A percentile compares a stretch with the other conserved stretches of the same genome.
Evolutionary conservation across 2,329 filamentous ascomycete species (phyloP).

Genomic region (Elsinoe arachidis): DNA sequence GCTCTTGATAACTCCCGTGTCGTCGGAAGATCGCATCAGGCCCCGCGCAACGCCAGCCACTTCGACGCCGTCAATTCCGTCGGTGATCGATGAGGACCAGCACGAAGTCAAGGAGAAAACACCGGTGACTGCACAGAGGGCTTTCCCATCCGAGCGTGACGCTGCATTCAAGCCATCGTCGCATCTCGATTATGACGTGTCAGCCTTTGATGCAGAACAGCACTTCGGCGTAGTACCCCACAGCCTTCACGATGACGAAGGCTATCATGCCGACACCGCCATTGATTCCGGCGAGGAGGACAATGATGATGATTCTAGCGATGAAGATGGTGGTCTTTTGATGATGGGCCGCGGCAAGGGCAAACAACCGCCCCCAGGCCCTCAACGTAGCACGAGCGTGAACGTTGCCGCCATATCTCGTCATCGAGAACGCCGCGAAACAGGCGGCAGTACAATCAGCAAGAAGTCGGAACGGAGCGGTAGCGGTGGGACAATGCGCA

Average conservation of each 20-base stretch:
- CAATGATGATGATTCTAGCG: constrained; percentile 4
- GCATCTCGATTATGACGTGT: not conserved
- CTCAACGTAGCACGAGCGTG: constrained; percentile 27
- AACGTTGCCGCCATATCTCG: constrained; percentile 30
- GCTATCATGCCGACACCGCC: constrained; percentile 8
- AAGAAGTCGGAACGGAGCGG: constrained; percentile 39
- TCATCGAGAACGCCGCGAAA: constrained; percentile 23
- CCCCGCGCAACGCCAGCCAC: constrained; percentile 39
- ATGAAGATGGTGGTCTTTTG: constrained; percentile 24
- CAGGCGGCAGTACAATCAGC: constrained; percentile 25
- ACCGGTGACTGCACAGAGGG: not conserved
- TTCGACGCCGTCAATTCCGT: constrained; percentile 44
- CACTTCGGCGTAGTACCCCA: not conserved
- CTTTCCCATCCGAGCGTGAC: not conserved
- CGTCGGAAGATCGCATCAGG: constrained; percentile 27
- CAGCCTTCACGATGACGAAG: constrained; percentile 8
- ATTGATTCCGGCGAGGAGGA: constrained; percentile 10
- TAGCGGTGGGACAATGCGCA: constrained; percentile 44
- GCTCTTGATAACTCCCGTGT: constrained; percentile 17
- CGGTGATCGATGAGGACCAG: constrained; percentile 25
- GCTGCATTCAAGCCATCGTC: not conserved
- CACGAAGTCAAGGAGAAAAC: not conserved
- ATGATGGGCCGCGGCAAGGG: constrained; percentile 26
- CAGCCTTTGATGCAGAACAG: not conserved
- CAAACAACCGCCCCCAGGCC: constrained; percentile 17